Evolutionary conservation across 192 early-diverging fungal genomes (phyloP).

Genomic region (Paraglomus brasilianum): DNA sequence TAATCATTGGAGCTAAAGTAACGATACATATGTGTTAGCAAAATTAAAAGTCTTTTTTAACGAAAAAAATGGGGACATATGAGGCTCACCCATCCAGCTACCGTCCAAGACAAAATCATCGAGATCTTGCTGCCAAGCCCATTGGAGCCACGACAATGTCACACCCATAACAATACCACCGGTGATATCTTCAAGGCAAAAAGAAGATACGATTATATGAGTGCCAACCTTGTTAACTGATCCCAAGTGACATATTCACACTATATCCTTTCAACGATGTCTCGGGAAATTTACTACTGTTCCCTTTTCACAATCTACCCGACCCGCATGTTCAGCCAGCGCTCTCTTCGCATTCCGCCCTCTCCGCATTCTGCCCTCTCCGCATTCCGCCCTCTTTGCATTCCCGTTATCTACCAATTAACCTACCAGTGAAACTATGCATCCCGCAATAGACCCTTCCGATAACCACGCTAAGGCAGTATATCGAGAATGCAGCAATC

Average conservation of each 20-base stretch:
- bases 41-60: background rate
- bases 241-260: background rate
- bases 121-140: slow-evolving; percentile 43
- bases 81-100: slow-evolving; percentile 32
- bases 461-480: slow-evolving; percentile 62
- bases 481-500: slow-evolving; percentile 44
- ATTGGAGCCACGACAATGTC: slow-evolving; percentile 56
- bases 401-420: background rate
- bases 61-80: background rate
- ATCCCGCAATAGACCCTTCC: slow-evolving; percentile 86
- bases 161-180: slow-evolving; percentile 71
- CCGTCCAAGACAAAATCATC: slow-evolving; percentile 38
- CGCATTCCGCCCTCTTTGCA: no score
- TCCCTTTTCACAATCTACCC: no score
- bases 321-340: no score
- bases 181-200: slow-evolving; percentile 51
- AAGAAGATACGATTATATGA: background rate
- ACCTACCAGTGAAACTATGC: slow-evolving; percentile 66
- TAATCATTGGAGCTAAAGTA: slow-evolving; percentile 30
- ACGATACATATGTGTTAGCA: background rate
- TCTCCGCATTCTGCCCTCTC: no score
- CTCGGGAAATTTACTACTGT: no score
- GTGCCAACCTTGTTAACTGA: background rate
- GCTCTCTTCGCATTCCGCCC: no score
- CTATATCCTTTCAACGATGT: background rate